phyloP scores from a whole-genome alignment of 2,329 filamentous ascomycete genomes.

The Colletotrichum higginsianum region DNA sequence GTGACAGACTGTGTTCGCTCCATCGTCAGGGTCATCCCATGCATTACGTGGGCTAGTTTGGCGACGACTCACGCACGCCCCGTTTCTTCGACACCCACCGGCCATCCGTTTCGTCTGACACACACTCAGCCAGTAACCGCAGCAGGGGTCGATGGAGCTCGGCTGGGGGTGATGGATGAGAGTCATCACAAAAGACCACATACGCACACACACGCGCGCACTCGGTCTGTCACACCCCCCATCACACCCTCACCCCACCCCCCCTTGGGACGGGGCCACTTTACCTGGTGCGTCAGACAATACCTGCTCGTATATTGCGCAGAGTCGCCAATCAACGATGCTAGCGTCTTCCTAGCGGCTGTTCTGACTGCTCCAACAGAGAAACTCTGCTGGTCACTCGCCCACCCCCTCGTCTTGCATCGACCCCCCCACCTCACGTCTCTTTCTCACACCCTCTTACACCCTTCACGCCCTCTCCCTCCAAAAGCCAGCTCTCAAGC shows the following conservation, averaged over 20 bases:
- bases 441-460: too few species aligned
- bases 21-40: slow-evolving; percentile 40
- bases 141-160: slow-evolving; percentile 41
- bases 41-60: slow-evolving; percentile 21
- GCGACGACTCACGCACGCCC: slow-evolving; percentile 42
- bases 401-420: slow-evolving; percentile 39
- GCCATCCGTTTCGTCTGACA: slow-evolving; percentile 42
- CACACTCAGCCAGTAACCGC: slow-evolving; percentile 37
- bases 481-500: slow-evolving; percentile 42
- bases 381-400: slow-evolving; percentile 47
- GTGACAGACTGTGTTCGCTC: slow-evolving; percentile 35
- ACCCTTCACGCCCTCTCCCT: slow-evolving; percentile 7
- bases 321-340: slow-evolving; percentile 59
- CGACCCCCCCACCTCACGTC: slow-evolving; percentile 46
- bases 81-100: slow-evolving; percentile 41
- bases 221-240: slow-evolving; percentile 9
- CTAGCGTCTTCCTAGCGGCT: slow-evolving; percentile 45
- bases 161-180: slow-evolving; percentile 35
- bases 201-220: neutral
- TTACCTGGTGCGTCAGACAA: slow-evolving; percentile 66
- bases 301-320: slow-evolving; percentile 65
- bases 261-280: slow-evolving; percentile 51
- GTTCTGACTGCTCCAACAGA: slow-evolving; percentile 45
- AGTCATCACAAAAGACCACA: slow-evolving; percentile 36
- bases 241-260: slow-evolving; percentile 39